Base-by-base conservation (phyloP, 176 grass and related monocot genomes). In the Hordeum marinum region DNA sequence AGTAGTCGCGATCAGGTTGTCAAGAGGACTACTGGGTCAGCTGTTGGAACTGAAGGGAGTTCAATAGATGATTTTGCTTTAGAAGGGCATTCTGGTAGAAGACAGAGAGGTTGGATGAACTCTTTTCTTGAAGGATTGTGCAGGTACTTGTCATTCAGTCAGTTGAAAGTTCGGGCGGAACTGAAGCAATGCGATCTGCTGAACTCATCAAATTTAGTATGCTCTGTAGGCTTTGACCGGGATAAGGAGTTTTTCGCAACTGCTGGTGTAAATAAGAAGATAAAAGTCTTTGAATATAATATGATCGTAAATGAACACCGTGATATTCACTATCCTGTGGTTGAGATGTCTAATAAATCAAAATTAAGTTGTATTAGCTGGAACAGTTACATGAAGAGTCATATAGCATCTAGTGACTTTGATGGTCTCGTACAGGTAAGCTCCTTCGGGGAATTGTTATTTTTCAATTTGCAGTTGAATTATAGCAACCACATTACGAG, bases 261-360 rank as follows among this genome's bases (percentile, higher is more conserved):
- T 82, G 97, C 97, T 57, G 97, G 97, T 82, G 91, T 99, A 90
- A 99, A 96, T 88, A 99, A 91, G 91, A 99, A 99, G 84, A 96
- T 99, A 85, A 95, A 99, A 92, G 91, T 99, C 54, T 99, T 99
- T 75, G 97, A 99, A 71, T 99, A 89, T 81, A 84, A 95, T 86
- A 84, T 87, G 78, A 94, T 99, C 87, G 85, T 94, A 76, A 99
- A 94, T 86, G 94, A 94, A 86, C 90, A 96, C 68, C 92, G 91
- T 75, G 97, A 96, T 27, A 92, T 99, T 81, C 91, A 99, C 80
- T 99, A 99, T 91, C 97, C 97, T 80, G 93, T 96, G 81, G 91
- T 94, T 84, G 97, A 99, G 85, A 94, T 99, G 94, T 83, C 61
- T 77, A 99, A 96, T 94, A 96, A 86, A 84, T 94, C 93, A 48